These are phyloP conservation scores for Sporothrix brasiliensis DNA, from an alignment of 2,329 filamentous ascomycete species.

Conservation along the genomic window DNA sequence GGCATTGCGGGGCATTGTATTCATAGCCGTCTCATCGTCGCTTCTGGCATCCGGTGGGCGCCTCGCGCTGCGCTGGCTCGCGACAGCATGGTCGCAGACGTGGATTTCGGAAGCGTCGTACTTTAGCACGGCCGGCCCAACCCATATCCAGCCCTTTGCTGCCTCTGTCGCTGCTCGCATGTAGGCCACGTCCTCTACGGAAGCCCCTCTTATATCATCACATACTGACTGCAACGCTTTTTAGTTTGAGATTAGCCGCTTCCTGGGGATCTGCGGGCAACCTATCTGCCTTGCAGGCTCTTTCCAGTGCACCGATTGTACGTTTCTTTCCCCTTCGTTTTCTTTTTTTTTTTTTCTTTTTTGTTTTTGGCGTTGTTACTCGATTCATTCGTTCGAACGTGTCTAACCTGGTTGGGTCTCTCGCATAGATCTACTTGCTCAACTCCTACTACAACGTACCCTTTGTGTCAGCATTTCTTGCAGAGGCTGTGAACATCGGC, in stretches of 20 bases:
- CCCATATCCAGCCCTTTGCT: background rate
- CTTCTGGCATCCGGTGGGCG: slow-evolving; percentile 1
- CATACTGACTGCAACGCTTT: slow-evolving; percentile 33
- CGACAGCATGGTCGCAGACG: background rate
- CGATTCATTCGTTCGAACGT: too few relatives aligned
- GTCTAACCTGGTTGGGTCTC: slow-evolving; percentile 26
- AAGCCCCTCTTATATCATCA: too few relatives aligned
- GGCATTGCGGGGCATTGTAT: slow-evolving; percentile 15
- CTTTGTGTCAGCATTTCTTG: slow-evolving; percentile 6
- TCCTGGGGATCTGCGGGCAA: slow-evolving; percentile 71
- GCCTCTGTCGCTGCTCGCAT: slow-evolving; percentile 25
- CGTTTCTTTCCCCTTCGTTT: slow-evolving; percentile 40
- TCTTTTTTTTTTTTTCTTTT: background rate
- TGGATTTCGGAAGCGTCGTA: slow-evolving; percentile 26
- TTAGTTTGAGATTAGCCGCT: slow-evolving; percentile 61
- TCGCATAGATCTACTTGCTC: slow-evolving; percentile 68
- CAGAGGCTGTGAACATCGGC: slow-evolving; percentile 13
- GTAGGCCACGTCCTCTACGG: background rate
- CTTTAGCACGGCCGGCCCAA: background rate
- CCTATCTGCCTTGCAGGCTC: slow-evolving; percentile 64
- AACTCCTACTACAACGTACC: slow-evolving; percentile 73
- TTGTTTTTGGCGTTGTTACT: background rate
- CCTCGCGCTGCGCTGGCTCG: slow-evolving; percentile 12
- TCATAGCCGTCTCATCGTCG: slow-evolving; percentile 21
- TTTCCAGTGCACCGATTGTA: slow-evolving; percentile 75